phyloP scores from a whole-genome alignment of 257 asterid genomes.

The Ajuga chamaepitys region DNA sequence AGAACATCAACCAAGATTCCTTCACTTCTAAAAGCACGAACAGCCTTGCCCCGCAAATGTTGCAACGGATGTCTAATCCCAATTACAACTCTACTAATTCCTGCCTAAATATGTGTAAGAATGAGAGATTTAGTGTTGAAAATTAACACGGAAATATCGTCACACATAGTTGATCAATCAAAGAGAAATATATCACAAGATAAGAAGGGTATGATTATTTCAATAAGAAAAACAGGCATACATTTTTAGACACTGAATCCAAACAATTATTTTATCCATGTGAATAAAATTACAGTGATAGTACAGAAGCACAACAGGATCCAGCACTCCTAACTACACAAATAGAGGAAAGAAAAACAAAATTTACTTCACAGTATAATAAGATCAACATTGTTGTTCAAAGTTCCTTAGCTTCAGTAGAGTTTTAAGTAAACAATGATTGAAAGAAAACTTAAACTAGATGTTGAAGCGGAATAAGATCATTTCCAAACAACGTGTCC shows the following conservation, averaged over 20 bases:
- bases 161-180: background rate
- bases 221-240: background rate
- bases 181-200: background rate
- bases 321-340: no score
- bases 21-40: constrained; percentile 72
- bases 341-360: background rate
- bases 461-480: background rate
- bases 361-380: background rate
- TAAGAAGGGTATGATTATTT: background rate
- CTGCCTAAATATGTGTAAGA: constrained; percentile 59
- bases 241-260: background rate
- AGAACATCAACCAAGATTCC: constrained; percentile 88
- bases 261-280: background rate
- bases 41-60: constrained; percentile 85
- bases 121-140: constrained; percentile 5
- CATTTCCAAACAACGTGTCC: background rate
- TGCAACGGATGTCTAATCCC: constrained; percentile 92
- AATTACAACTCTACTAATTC: constrained; percentile 76
- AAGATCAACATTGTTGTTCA: background rate
- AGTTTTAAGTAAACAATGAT: background rate
- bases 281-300: background rate
- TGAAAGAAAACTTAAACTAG: background rate
- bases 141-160: background rate
- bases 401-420: background rate
- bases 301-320: no score